These are phyloP conservation scores for Takashimella tepidaria DNA, from an alignment of 1,284 basidiomycete genomes.

Conservation along the genomic window DNA sequence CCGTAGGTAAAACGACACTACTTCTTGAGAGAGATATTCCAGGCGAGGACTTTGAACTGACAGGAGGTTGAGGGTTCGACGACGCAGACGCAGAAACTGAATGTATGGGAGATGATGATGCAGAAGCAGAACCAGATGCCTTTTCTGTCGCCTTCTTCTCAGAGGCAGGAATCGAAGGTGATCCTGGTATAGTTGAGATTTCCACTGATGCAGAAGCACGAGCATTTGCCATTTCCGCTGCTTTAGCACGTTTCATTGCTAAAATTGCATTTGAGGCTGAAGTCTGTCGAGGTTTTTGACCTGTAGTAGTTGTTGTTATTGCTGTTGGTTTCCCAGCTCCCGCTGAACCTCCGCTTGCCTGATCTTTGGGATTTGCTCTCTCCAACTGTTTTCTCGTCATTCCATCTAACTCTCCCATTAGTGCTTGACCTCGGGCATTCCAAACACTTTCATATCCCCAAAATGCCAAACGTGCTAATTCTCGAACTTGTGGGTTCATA, in stretches of 20 bases:
- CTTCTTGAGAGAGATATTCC: background rate
- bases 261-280: slow-evolving; percentile 28
- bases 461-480: slow-evolving; percentile 66
- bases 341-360: background rate
- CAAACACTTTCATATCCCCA: slow-evolving; percentile 77
- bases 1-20: background rate
- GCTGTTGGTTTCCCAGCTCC: background rate
- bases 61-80: background rate
- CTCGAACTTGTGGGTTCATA: slow-evolving; percentile 71
- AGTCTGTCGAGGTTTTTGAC: slow-evolving; percentile 10
- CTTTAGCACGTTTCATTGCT: slow-evolving; percentile 38
- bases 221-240: slow-evolving; percentile 28
- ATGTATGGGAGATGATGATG: background rate
- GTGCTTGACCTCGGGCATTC: slow-evolving; percentile 59
- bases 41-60: background rate
- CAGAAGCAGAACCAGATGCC: no score
- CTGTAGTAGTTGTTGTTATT: background rate
- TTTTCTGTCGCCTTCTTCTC: no score
- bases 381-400: slow-evolving; percentile 76
- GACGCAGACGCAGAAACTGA: background rate
- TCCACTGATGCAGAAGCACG: background rate
- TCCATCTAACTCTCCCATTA: slow-evolving; percentile 67
- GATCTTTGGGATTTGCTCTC: slow-evolving; percentile 60
- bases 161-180: background rate
- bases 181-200: background rate